phyloP scores from a whole-genome alignment of 78 protist genomes.

The Andalucia godoyi region DNA sequence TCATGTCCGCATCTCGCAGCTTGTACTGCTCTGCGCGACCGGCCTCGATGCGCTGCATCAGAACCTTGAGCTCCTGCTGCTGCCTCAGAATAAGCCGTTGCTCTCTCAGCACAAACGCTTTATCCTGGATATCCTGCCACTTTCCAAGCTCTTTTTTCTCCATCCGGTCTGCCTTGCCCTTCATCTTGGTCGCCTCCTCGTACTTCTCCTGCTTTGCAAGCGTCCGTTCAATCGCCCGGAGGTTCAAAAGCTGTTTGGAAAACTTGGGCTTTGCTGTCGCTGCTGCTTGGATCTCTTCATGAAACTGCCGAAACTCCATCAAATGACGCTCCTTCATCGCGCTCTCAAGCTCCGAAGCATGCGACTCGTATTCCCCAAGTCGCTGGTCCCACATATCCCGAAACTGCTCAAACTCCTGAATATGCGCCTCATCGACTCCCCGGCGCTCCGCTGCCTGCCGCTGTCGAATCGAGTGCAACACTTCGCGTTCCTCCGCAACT shows the following conservation, averaged over 20 bases:
- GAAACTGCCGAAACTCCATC: slow-evolving; percentile 7
- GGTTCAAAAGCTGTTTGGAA: slow-evolving; percentile 27
- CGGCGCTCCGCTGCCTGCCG: slow-evolving; percentile 18
- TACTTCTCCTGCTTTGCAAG: slow-evolving; percentile 28
- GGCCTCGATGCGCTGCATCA: slow-evolving; percentile 15
- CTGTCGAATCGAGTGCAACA: neutral
- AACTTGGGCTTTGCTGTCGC: slow-evolving; percentile 9
- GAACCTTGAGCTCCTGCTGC: slow-evolving; percentile 7
- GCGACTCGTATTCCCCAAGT: slow-evolving; percentile 8
- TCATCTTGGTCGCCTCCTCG: slow-evolving; percentile 27
- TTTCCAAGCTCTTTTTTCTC: slow-evolving; percentile 22
- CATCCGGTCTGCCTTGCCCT: slow-evolving; percentile 14
- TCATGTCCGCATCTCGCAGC: slow-evolving; percentile 20
- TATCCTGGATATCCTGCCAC: neutral
- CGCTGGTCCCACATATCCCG: slow-evolving; percentile 20
- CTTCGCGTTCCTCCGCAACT: slow-evolving; percentile 8
- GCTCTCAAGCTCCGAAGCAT: slow-evolving; percentile 3
- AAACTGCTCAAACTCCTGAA: slow-evolving; percentile 21
- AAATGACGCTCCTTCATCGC: slow-evolving; percentile 26
- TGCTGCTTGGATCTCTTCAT: neutral
- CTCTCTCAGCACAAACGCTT: neutral
- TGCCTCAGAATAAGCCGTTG: slow-evolving; percentile 6
- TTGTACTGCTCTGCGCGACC: slow-evolving; percentile 24
- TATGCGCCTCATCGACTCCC: slow-evolving; percentile 28
- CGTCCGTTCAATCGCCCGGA: slow-evolving; percentile 21